These are phyloP conservation scores for Flaveria brownii DNA, from an alignment of 129 eudicot species.

Conservation along the genomic window DNA sequence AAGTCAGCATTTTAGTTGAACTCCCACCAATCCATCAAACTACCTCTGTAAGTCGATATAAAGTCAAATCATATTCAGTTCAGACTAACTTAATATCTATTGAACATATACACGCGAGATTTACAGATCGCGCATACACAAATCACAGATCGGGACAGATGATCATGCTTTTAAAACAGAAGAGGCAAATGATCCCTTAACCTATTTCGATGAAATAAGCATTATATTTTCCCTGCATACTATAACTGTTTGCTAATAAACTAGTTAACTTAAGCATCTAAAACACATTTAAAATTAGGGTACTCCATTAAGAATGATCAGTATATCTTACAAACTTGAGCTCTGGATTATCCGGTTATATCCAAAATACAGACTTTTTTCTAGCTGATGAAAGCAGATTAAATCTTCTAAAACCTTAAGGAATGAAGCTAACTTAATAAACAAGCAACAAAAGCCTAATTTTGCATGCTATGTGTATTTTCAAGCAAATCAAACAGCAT, in stretches of 20 bases:
- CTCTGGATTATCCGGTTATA: background rate
- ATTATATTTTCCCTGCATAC: conserved; percentile 1
- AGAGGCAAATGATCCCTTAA: background rate
- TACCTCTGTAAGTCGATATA: too few species aligned
- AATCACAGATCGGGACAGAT: background rate
- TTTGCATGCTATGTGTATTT: conserved; percentile 10
- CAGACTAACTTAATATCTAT: background rate
- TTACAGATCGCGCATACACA: background rate
- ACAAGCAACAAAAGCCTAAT: conserved; percentile 1
- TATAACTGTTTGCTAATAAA: conserved; percentile 1
- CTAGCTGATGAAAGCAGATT: background rate
- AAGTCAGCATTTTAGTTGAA: conserved; percentile 32
- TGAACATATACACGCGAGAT: background rate
- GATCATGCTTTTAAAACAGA: conserved; percentile 7
- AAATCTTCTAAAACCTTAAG: background rate
- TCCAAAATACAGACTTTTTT: background rate
- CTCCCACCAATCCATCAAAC: conserved; percentile 14
- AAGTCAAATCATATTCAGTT: background rate
- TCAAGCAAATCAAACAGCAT: conserved; percentile 25
- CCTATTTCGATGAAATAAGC: background rate
- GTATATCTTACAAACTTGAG: background rate
- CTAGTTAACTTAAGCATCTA: conserved; percentile 5
- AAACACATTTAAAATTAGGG: background rate
- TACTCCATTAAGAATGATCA: background rate
- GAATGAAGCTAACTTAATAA: conserved; percentile 12